These are phyloP conservation scores for Debaryomyces sp. DNA, from an alignment of 1,139 yeast species.

Conservation along the genomic window DNA sequence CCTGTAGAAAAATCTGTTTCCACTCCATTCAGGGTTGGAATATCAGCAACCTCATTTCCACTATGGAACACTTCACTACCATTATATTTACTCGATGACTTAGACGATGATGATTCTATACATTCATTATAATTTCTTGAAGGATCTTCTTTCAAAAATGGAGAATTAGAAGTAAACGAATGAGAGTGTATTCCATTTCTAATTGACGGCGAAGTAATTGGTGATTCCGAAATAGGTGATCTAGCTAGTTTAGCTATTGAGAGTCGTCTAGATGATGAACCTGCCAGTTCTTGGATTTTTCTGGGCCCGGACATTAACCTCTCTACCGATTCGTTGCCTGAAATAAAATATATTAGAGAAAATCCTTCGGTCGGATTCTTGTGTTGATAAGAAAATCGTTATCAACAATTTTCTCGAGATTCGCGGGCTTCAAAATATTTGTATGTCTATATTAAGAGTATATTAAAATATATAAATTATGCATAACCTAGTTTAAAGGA, in stretches of 20 bases:
- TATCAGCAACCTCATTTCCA: conserved; percentile 13
- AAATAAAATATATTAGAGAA: background rate
- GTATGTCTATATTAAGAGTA: background rate
- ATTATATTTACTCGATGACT: conserved; percentile 10
- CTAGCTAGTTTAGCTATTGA: conserved; percentile 40
- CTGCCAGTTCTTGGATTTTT: conserved; percentile 15
- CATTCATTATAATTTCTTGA: conserved; percentile 15
- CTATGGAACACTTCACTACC: conserved; percentile 11
- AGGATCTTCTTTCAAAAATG: conserved; percentile 22
- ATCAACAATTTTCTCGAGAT: background rate
- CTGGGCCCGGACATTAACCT: conserved; percentile 28
- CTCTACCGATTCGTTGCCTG: background rate
- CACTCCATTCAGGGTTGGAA: conserved; percentile 1
- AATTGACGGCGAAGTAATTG: conserved; percentile 26
- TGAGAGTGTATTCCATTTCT: conserved; percentile 23
- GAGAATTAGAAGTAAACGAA: conserved; percentile 30
- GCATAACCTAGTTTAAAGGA: background rate
- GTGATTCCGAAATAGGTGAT: conserved; percentile 35
- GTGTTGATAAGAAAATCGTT: conserved; percentile 3
- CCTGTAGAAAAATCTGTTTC: conserved; percentile 21
- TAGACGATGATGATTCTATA: conserved; percentile 17
- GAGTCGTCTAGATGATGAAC: conserved; percentile 22
- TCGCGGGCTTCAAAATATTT: conserved; percentile 2
- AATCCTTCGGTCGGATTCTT: background rate
- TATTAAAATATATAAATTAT: conserved; percentile 1